These are phyloP conservation scores for Boeremia exigua DNA, from an alignment of 2,329 filamentous ascomycete genomes.

Conservation along the genomic window DNA sequence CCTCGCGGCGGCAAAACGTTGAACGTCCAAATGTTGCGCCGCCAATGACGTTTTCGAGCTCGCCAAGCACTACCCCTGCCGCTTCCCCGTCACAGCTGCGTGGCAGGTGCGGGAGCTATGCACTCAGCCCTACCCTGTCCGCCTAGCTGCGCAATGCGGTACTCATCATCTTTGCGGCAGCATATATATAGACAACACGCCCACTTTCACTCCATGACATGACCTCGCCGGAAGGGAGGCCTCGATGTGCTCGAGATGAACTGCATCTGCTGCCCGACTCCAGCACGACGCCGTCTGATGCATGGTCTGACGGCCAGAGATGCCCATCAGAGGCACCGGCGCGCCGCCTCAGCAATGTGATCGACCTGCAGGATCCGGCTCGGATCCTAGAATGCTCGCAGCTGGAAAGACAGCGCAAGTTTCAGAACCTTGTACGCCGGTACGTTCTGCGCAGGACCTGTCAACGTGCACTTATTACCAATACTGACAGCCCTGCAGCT, in stretches of 20 bases:
- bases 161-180: slow-evolving; percentile 5
- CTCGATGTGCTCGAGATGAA: slow-evolving; percentile 13
- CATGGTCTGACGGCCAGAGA: not conserved
- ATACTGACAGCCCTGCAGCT: slow-evolving; percentile 57
- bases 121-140: slow-evolving; percentile 11
- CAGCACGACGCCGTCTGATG: not conserved
- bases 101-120: slow-evolving; percentile 21
- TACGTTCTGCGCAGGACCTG: slow-evolving; percentile 13
- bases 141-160: slow-evolving; percentile 16
- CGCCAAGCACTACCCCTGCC: slow-evolving; percentile 20
- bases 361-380: slow-evolving; percentile 33
- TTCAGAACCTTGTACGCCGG: slow-evolving; percentile 44
- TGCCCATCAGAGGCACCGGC: slow-evolving; percentile 1
- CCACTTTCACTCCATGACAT: slow-evolving; percentile 30
- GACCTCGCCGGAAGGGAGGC: slow-evolving; percentile 24
- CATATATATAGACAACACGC: slow-evolving; percentile 4
- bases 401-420: slow-evolving; percentile 33
- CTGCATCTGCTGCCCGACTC: not conserved
- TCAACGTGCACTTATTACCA: not conserved
- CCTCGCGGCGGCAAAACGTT: slow-evolving; percentile 22
- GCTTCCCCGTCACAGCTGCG: slow-evolving; percentile 19
- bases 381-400: slow-evolving; percentile 41
- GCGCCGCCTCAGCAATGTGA: slow-evolving; percentile 10
- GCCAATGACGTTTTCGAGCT: slow-evolving; percentile 13
- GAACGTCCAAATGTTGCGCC: slow-evolving; percentile 10